Conservation (phyloP, 1,284 basidiomycete genomes). For the Puccinia coronata region DNA sequence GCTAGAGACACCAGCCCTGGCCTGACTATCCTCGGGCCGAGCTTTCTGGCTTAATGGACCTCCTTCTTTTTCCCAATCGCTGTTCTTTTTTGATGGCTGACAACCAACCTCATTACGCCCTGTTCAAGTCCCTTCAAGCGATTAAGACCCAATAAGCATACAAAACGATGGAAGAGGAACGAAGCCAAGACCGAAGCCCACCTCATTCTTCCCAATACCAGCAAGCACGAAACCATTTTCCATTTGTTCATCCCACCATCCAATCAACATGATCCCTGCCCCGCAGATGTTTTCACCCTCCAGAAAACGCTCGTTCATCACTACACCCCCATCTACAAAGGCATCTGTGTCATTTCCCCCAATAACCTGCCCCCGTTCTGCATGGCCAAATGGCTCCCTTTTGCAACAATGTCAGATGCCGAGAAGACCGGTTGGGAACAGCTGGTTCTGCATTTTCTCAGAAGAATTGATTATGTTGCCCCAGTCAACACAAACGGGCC, state of each 20-base stretch:
- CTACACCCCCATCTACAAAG: neutral
- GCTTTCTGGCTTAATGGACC: too few relatives aligned
- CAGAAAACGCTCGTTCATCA: neutral
- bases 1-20: neutral
- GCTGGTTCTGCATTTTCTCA: too few relatives aligned
- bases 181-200: neutral
- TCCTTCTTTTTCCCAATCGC: neutral
- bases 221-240: neutral
- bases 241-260: neutral
- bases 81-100: neutral
- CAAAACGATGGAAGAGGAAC: neutral
- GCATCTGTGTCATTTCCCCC: neutral
- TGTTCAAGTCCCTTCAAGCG: neutral
- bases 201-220: neutral
- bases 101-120: too few relatives aligned
- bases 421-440: too few relatives aligned
- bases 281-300: neutral
- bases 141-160: neutral
- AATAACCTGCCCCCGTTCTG: too few relatives aligned
- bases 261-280: neutral
- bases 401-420: too few relatives aligned
- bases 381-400: too few relatives aligned
- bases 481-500: too few relatives aligned
- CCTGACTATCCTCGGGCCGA: neutral
- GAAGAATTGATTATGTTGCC: too few relatives aligned